These are phyloP conservation scores for Annulohypoxylon truncatum DNA, from an alignment of 2,329 filamentous ascomycete species.

Conservation along the genomic window DNA sequence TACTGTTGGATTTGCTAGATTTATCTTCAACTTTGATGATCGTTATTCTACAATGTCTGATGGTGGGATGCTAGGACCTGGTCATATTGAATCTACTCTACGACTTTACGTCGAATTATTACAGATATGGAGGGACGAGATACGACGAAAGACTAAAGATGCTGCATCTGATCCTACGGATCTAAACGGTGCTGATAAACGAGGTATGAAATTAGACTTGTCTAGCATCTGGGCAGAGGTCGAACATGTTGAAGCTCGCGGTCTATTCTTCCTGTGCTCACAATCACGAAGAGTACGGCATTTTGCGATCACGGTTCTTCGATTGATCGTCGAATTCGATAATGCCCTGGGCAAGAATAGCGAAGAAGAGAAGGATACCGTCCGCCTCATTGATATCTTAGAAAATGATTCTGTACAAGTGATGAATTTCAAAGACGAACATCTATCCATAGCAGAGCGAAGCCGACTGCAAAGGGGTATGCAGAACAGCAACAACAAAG, in stretches of 20 bases:
- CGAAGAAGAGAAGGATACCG: conserved; percentile 69
- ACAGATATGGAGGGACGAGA: conserved; percentile 97
- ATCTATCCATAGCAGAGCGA: conserved; percentile 89
- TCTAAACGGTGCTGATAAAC: conserved; percentile 71
- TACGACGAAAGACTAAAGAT: conserved; percentile 85
- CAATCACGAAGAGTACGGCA: conserved; percentile 90
- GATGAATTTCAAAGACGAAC: conserved; percentile 92
- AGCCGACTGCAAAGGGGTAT: conserved; percentile 92
- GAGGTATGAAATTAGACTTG: conserved; percentile 82
- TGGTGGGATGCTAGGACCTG: conserved; percentile 92
- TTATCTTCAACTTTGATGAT: conserved; percentile 99
- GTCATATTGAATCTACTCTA: conserved; percentile 94
- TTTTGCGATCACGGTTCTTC: conserved; percentile 91
- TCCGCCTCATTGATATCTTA: conserved; percentile 88
- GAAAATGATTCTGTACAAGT: conserved; percentile 90
- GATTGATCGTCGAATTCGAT: conserved; percentile 94
- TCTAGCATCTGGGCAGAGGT: conserved; percentile 93
- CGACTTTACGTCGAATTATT: conserved; percentile 93
- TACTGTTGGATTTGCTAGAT: conserved; percentile 94
- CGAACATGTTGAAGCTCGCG: conserved; percentile 96
- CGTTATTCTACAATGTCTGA: conserved; percentile 98
- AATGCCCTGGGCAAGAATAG: conserved; percentile 80
- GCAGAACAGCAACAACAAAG: conserved; percentile 83
- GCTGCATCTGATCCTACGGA: conserved; percentile 74
- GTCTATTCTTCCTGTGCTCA: conserved; percentile 96